These are phyloP conservation scores for Huntiella decipiens DNA, from an alignment of 2,329 filamentous ascomycete species.

Conservation along the genomic window DNA sequence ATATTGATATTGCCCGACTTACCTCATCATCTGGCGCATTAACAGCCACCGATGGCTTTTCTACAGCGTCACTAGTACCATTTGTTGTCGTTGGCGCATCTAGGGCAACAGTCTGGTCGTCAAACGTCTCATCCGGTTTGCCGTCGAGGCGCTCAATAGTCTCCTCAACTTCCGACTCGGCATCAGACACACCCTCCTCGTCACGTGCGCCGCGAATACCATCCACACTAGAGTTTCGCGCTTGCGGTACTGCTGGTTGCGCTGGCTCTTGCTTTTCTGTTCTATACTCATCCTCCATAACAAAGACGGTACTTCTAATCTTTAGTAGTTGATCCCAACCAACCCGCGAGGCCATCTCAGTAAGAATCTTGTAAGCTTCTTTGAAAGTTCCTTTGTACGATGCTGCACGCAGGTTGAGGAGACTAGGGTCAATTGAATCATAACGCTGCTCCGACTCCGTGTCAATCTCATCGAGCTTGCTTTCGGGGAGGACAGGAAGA, in stretches of 20 bases:
- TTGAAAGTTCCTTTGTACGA: conserved; percentile 90
- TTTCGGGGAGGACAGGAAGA: conserved; percentile 73
- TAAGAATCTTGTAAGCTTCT: conserved; percentile 82
- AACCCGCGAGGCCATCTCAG: conserved; percentile 89
- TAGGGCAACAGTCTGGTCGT: neutral
- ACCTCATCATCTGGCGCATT: conserved; percentile 3
- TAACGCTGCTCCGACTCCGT: conserved; percentile 70
- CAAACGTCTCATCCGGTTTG: neutral
- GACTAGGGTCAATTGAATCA: conserved; percentile 72
- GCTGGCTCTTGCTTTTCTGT: conserved; percentile 54
- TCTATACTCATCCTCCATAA: conserved; percentile 98
- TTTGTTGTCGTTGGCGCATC: neutral
- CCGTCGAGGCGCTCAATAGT: conserved; percentile 9
- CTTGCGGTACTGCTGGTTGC: neutral
- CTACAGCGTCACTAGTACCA: neutral
- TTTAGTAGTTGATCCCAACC: conserved; percentile 94
- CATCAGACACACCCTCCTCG: conserved; percentile 52
- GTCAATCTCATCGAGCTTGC: conserved; percentile 86
- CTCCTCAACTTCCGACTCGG: conserved; percentile 24
- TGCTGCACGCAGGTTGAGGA: conserved; percentile 71
- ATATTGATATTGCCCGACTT: neutral
- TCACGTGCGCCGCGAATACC: conserved; percentile 41
- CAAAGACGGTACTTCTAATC: conserved; percentile 90
- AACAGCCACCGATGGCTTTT: conserved; percentile 6
- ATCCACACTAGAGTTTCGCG: conserved; percentile 58